Evolutionary conservation across 108 stramenopile genomes (phyloP).

Genomic region (Cyclotella choctawhatcheeana): DNA sequence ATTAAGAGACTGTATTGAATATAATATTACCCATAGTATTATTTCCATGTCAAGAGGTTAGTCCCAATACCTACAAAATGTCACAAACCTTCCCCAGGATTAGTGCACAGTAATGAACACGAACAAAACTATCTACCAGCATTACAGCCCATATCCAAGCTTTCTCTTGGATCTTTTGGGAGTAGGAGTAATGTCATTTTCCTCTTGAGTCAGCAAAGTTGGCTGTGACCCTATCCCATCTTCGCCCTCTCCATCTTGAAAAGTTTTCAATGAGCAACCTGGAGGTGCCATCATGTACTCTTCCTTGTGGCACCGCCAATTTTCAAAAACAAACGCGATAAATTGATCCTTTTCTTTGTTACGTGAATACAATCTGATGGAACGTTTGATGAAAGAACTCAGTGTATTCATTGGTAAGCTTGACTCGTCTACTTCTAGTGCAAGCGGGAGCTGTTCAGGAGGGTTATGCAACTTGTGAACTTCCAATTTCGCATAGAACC

Average conservation of each 20-base stretch:
- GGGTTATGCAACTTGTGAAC: conserved; percentile 31
- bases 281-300: not conserved
- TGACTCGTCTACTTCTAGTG: conserved; percentile 32
- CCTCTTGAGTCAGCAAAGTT: conserved; percentile 5
- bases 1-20: no score
- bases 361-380: conserved; percentile 35
- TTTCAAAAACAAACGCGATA: conserved; percentile 22
- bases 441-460: conserved; percentile 56
- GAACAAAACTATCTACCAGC: no score
- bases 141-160: no score
- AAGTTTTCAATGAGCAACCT: conserved; percentile 22
- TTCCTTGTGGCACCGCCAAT: conserved; percentile 22
- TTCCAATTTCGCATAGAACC: conserved; percentile 66
- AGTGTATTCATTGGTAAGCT: conserved; percentile 28
- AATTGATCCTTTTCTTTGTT: conserved; percentile 28
- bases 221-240: conserved; percentile 19
- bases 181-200: not conserved
- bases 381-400: conserved; percentile 19
- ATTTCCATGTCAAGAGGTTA: no score
- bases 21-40: no score
- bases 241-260: conserved; percentile 2
- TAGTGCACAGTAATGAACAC: no score
- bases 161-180: conserved; percentile 1
- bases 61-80: no score
- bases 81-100: no score